Evolutionary conservation across 139 green algal genomes (phyloP).

Genomic region (Deuterostichococcus epilithicus): DNA sequence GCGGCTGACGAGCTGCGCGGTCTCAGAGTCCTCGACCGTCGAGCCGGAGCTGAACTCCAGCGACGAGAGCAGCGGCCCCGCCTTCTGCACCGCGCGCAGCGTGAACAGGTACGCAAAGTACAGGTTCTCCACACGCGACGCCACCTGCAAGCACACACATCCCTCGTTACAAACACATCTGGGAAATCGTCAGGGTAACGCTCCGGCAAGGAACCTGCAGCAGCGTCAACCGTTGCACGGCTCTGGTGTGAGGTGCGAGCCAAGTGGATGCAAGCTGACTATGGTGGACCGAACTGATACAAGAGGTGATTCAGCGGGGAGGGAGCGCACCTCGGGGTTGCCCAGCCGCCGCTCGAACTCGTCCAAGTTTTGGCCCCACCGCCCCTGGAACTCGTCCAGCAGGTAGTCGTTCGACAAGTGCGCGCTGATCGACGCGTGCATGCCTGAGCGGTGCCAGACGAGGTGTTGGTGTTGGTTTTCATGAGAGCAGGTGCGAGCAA

Average conservation of each 20-base stretch:
- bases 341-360: conserved; percentile 70
- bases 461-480: too few species aligned
- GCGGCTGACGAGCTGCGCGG: conserved; percentile 50
- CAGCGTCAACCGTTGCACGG: not conserved
- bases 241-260: too few species aligned
- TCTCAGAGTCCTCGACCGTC: conserved; percentile 56
- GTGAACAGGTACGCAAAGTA: conserved; percentile 96
- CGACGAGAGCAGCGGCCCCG: conserved; percentile 54
- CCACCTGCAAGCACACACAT: too few species aligned
- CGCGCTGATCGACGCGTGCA: conserved; percentile 90
- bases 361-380: conserved; percentile 71
- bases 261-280: too few species aligned
- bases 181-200: not conserved
- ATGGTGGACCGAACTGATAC: too few species aligned
- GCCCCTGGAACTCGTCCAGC: conserved; percentile 36
- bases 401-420: conserved; percentile 82
- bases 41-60: conserved; percentile 65
- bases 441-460: conserved; percentile 36
- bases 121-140: conserved; percentile 75
- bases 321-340: conserved; percentile 32
- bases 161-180: too few species aligned
- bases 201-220: not conserved
- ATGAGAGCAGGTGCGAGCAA: too few species aligned
- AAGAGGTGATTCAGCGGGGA: too few species aligned
- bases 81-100: conserved; percentile 80